Conservation (phyloP, 345 rosid genomes). For the Kandelia obovata region DNA sequence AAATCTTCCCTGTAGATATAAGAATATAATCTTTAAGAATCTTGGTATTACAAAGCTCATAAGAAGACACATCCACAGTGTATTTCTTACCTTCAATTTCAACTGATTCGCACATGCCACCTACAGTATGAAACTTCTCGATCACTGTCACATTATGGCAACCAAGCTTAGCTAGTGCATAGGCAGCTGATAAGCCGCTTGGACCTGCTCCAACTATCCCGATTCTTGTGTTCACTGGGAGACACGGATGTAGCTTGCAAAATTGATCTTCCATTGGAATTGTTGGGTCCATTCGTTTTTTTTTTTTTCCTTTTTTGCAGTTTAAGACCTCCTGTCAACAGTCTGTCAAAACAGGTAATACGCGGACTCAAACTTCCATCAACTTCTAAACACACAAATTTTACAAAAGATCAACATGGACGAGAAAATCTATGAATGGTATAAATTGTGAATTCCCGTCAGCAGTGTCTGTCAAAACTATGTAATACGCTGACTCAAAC, state of each 20-base stretch:
- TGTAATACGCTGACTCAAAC: neutral
- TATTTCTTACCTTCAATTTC: conserved; percentile 53
- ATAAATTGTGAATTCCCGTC: neutral
- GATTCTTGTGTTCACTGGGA: conserved; percentile 46
- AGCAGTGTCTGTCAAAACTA: conserved; percentile 9
- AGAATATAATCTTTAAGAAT: neutral
- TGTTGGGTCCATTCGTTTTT: conserved; percentile 36
- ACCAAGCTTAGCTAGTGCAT: conserved; percentile 58
- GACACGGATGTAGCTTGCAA: conserved; percentile 56
- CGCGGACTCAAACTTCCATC: neutral
- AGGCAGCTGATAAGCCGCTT: conserved; percentile 65
- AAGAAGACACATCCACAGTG: neutral
- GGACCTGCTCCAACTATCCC: conserved; percentile 68
- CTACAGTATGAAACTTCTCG: conserved; percentile 58
- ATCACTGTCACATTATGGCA: conserved; percentile 48
- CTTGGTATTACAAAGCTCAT: neutral
- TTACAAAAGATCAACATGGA: neutral
- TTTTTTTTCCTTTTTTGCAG: no score
- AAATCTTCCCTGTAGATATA: conserved; percentile 43
- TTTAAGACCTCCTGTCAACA: conserved; percentile 4
- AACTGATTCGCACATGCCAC: conserved; percentile 71
- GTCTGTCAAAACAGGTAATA: conserved; percentile 7
- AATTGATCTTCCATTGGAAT: conserved; percentile 51
- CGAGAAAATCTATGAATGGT: neutral
- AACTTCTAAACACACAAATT: neutral